Evolutionary conservation across 2,329 filamentous ascomycete species (phyloP), one percentile per base, ranked within the genome.

Genomic region (Penicillium brevicompactum): DNA sequence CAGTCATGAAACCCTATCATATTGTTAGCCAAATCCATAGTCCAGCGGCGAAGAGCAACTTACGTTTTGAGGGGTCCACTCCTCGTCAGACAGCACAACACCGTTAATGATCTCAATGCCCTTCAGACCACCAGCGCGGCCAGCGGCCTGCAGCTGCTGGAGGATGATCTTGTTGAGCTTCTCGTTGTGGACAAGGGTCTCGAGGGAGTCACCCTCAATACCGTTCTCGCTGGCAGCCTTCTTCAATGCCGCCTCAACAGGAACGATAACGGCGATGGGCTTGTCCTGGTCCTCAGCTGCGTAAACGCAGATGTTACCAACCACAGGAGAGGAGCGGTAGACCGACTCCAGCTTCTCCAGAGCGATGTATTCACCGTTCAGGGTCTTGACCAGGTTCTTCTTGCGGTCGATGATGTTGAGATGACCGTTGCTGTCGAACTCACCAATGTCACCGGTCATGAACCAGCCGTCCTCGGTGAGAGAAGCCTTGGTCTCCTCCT

Each of bases 371-470:
- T 97, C 93, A 65, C 93, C 93, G 57, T 92, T 92, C 62, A 91
- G 84, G 60, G 94, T 92, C 86, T 97, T 97, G 75, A 97, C 90
- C 53, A 97, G 81, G 77, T 97, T 97, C 87, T 97, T 97, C 85
- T 96, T 92, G 65, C 93, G 91, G 75, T 97, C 93, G 70, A 97
- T 92, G 72, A 97, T 88, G 65, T 82, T 85, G 62, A 97, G 77
- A 72, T 96, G 90, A 42, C 93, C 93, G 58, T 88, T 82, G 43
- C 79, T 71, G 74, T 93, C 87, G 67, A 93, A 94, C 72, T 97
- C 90, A 67, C 93, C 93, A 72, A 97, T 94, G 69, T 97, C 93
- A 58, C 93, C 93, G 14, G 92, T 96, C 83, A 89, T 93, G 84
- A 97, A 97, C 94, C 94, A 97, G 47, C 91, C 91, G 67, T 96